A percentile compares a stretch with the other conserved stretches of the same genome.
phyloP scores from a whole-genome alignment of 192 early-diverging fungal species.

The Rhizophagus sp. region DNA sequence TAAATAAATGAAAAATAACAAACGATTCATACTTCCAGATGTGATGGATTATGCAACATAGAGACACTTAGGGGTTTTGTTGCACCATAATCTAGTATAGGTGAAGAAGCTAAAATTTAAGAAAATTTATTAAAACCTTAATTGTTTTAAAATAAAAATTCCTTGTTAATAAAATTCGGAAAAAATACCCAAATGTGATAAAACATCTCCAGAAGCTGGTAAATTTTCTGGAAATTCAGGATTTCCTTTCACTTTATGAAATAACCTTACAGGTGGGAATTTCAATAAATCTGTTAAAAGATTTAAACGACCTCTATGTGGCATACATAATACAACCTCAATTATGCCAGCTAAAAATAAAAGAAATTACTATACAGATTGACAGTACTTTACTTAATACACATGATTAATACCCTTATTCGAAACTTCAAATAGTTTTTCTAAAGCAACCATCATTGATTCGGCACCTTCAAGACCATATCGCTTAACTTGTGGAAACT shows the following conservation, averaged over 20 bases:
- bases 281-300: constrained; percentile 86
- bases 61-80: constrained; percentile 75
- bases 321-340: constrained; percentile 94
- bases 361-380: background rate
- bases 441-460: constrained; percentile 90
- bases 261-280: constrained; percentile 78
- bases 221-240: constrained; percentile 80
- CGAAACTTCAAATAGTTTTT: constrained; percentile 79
- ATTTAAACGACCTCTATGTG: constrained; percentile 95
- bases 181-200: constrained; percentile 74
- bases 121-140: constrained; percentile 7
- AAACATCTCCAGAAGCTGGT: constrained; percentile 87
- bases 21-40: constrained; percentile 63
- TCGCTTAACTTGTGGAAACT: constrained; percentile 94
- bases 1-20: background rate
- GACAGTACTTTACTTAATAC: background rate
- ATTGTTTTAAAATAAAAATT: background rate
- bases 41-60: constrained; percentile 95
- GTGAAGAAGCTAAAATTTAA: constrained; percentile 60
- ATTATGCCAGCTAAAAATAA: constrained; percentile 62
- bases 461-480: constrained; percentile 97
- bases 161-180: background rate
- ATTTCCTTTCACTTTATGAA: constrained; percentile 94
- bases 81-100: constrained; percentile 72
- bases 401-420: constrained; percentile 45